These are phyloP conservation scores for Porogramme epimiltina DNA, from an alignment of 1,284 basidiomycete genomes.

Conservation along the genomic window DNA sequence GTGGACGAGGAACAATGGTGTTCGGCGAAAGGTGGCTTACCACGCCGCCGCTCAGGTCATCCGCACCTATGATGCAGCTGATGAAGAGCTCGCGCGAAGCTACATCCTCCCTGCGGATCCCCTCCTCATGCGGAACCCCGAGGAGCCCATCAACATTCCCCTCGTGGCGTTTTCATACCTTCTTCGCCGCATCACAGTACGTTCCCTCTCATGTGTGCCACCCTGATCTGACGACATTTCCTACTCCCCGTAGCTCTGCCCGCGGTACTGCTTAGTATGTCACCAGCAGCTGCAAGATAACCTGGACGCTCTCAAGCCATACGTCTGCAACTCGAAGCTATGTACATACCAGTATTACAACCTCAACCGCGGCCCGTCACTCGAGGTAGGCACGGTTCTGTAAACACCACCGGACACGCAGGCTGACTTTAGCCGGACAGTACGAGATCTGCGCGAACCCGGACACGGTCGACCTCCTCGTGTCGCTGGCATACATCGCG, in stretches of 20 bases:
- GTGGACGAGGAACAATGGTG: conserved; percentile 1
- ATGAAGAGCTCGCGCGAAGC: conserved; percentile 38
- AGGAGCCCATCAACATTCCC: conserved; percentile 50
- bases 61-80: conserved; percentile 45
- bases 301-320: conserved; percentile 64
- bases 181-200: conserved; percentile 57
- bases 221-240: background rate
- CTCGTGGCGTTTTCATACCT: conserved; percentile 62
- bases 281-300: conserved; percentile 53
- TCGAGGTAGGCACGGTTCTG: conserved; percentile 47
- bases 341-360: conserved; percentile 68
- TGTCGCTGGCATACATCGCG: conserved; percentile 59
- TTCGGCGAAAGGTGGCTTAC: background rate
- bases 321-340: conserved; percentile 60
- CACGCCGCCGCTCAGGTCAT: conserved; percentile 33
- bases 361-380: conserved; percentile 59
- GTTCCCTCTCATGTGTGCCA: conserved; percentile 11
- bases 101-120: conserved; percentile 56
- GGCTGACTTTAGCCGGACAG: conserved; percentile 31
- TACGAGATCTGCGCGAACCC: conserved; percentile 66
- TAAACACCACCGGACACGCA: background rate
- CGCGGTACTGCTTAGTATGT: conserved; percentile 63
- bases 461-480: conserved; percentile 57
- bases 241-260: conserved; percentile 48
- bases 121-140: conserved; percentile 34